Conservation (phyloP, 768 basidiomycete genomes). For the Tulasnella calospora region DNA sequence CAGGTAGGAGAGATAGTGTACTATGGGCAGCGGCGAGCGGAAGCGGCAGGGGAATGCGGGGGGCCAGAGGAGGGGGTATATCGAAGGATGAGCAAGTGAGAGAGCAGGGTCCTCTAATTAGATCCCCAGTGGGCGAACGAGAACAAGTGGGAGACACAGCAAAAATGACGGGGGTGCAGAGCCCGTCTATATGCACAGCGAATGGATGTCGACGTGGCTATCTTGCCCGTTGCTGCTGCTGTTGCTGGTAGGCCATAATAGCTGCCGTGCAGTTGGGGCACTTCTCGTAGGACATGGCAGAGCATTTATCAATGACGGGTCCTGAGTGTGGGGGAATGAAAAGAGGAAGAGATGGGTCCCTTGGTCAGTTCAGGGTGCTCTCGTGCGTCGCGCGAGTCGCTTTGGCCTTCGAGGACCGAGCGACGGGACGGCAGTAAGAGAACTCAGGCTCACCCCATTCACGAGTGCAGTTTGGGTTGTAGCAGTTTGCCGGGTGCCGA, state of each 20-base stretch:
- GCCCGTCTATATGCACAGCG: neutral
- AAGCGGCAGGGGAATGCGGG: neutral
- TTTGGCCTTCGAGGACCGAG: neutral
- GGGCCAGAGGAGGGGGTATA: neutral
- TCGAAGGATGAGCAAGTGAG: neutral
- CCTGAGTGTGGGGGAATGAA: neutral
- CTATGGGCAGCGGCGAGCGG: neutral
- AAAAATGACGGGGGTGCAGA: neutral
- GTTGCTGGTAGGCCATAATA: constrained; percentile 1
- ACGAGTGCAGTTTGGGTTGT: neutral
- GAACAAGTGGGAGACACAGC: neutral
- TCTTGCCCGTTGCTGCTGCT: neutral
- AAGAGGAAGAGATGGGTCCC: neutral
- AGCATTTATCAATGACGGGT: constrained; percentile 21
- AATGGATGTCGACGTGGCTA: neutral
- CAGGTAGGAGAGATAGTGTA: neutral
- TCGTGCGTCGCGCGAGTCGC: neutral
- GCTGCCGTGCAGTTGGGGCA: constrained; percentile 16
- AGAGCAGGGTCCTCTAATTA: constrained; percentile 8
- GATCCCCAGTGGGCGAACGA: constrained; percentile 7
- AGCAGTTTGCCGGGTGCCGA: constrained; percentile 25
- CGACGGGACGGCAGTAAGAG: neutral
- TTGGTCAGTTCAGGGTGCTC: constrained; percentile 10
- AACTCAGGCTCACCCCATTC: constrained; percentile 12
- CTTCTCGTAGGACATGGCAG: constrained; percentile 16